A percentile compares a stretch with the other conserved stretches of the same genome.
Evolutionary conservation across 306 rosid species (phyloP).

Genomic region (Lithocarpus polystachyus): DNA sequence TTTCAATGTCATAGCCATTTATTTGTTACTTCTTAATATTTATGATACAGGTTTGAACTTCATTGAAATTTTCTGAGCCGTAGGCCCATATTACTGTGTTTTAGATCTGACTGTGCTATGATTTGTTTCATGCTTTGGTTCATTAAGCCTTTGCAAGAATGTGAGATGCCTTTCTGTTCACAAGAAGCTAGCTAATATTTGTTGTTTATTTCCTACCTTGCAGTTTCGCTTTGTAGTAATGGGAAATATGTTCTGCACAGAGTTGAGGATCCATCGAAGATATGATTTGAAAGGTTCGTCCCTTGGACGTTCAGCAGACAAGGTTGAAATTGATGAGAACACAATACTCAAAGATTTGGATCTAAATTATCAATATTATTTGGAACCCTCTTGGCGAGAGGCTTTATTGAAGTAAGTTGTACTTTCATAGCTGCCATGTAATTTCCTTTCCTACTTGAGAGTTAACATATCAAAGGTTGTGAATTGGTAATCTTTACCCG

Average conservation of each 20-base stretch:
- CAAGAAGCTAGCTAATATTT: slow-evolving; percentile 31
- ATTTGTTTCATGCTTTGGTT: slow-evolving; percentile 7
- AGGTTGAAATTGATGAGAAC: slow-evolving; percentile 95
- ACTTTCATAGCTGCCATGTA: slow-evolving; percentile 5
- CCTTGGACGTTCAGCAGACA: slow-evolving; percentile 94
- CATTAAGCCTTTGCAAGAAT: slow-evolving; percentile 17
- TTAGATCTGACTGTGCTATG: slow-evolving; percentile 13
- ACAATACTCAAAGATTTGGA: slow-evolving; percentile 97
- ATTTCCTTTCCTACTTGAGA: neutral
- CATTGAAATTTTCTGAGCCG: neutral
- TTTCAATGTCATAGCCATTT: slow-evolving; percentile 2
- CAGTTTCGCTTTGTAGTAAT: slow-evolving; percentile 99
- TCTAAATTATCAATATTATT: slow-evolving; percentile 73
- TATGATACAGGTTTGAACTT: slow-evolving; percentile 4
- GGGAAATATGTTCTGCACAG: slow-evolving; percentile 99
- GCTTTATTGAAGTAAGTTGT: slow-evolving; percentile 72
- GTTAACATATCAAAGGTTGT: slow-evolving; percentile 9
- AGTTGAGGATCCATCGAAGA: slow-evolving; percentile 91
- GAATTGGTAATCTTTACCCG: slow-evolving; percentile 6
- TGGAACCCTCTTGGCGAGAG: slow-evolving; percentile 96
- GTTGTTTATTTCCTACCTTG: slow-evolving; percentile 25
- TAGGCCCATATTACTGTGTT: neutral
- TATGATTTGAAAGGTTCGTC: slow-evolving; percentile 97
- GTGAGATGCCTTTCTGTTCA: slow-evolving; percentile 18
- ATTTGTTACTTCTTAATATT: slow-evolving; percentile 1